These are phyloP conservation scores for Deuterostichococcus epilithicus DNA, from an alignment of 139 green algal species.

Conservation along the genomic window DNA sequence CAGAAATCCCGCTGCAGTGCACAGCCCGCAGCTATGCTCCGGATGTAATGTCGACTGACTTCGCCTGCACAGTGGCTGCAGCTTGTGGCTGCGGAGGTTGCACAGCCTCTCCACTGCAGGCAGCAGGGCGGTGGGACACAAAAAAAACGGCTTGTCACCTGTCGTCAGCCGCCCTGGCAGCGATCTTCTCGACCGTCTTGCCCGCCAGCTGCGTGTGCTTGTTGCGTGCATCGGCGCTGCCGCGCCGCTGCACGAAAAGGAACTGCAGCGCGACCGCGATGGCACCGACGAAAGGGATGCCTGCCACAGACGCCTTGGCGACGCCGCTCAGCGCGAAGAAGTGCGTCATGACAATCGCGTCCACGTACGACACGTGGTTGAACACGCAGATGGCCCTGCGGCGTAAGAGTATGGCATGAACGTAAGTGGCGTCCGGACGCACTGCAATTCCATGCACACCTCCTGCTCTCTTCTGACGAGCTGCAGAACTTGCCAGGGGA, in stretches of 20 bases:
- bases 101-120: no score
- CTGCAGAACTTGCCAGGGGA: no score
- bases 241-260: conserved; percentile 41
- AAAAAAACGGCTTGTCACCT: conserved; percentile 28
- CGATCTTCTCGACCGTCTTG: conserved; percentile 16
- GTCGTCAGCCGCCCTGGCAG: conserved; percentile 18
- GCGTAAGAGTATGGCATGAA: background rate
- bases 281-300: conserved; percentile 40
- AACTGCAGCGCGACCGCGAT: conserved; percentile 38
- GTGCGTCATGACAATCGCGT: conserved; percentile 22
- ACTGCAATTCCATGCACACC: no score
- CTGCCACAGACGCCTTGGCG: conserved; percentile 35
- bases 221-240: conserved; percentile 27
- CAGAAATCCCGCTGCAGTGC: background rate
- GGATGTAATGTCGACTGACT: no score
- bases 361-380: conserved; percentile 45
- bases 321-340: conserved; percentile 28
- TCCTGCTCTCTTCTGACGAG: no score
- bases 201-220: conserved; percentile 10
- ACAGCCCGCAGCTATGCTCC: no score
- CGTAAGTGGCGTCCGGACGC: background rate
- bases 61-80: no score
- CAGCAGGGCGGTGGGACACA: no score
- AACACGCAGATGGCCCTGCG: conserved; percentile 31
- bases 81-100: no score